Evolutionary conservation across 2,329 filamentous ascomycete genomes (phyloP).

Genomic region (Ambrosiella beaveri): DNA sequence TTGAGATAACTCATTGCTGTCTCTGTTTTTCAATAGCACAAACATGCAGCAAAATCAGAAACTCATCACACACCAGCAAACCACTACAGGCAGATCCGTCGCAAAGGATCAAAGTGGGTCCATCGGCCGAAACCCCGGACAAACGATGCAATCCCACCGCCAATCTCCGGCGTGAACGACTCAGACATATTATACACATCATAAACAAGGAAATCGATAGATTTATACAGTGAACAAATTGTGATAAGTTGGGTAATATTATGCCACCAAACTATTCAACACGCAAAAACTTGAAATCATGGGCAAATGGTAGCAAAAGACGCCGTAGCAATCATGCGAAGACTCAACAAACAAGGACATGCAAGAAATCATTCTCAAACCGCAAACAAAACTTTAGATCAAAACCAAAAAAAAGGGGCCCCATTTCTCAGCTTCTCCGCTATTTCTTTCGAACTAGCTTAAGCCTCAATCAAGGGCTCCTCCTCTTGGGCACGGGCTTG

Average conservation of each 20-base stretch:
- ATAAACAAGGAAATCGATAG: neutral
- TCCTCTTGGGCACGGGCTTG: conserved; percentile 34
- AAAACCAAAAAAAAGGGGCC: neutral
- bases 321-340: neutral
- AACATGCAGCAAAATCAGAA: neutral
- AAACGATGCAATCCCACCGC: neutral
- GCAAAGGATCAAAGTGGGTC: neutral
- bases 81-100: neutral
- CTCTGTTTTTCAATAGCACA: too few relatives aligned
- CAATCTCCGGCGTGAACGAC: neutral
- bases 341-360: too few relatives aligned
- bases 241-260: too few relatives aligned
- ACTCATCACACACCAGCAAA: neutral
- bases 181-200: neutral
- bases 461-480: conserved; percentile 46
- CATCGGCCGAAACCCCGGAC: neutral
- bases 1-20: too few relatives aligned
- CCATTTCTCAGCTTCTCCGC: neutral
- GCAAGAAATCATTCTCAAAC: neutral
- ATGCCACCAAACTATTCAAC: neutral
- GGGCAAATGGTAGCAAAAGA: neutral
- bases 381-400: neutral
- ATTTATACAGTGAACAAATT: too few relatives aligned
- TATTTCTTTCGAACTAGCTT: neutral
- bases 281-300: neutral